Evolutionary conservation across 2,329 filamentous ascomycete genomes (phyloP).

Genomic region (Clarireedia homoeocarpa): DNA sequence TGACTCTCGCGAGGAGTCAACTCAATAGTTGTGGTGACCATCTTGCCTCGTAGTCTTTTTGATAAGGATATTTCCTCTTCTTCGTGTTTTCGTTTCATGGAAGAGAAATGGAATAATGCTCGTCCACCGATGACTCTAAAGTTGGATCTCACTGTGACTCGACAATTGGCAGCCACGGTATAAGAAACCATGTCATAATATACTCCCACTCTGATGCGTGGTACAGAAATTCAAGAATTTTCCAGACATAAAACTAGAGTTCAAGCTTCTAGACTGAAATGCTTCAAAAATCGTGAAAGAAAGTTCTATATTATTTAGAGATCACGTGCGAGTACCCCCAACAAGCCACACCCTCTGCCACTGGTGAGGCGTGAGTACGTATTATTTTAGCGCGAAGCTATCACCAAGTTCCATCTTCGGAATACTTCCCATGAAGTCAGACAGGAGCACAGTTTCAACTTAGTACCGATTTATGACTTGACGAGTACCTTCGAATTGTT

Average conservation of each 20-base stretch:
- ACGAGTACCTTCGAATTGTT: background rate
- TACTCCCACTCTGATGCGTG: background rate
- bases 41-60: constrained; percentile 16
- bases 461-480: background rate
- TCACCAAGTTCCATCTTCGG: background rate
- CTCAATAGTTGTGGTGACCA: constrained; percentile 33
- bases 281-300: too few relatives aligned
- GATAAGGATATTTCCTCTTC: constrained; percentile 11
- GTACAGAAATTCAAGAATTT: too few relatives aligned
- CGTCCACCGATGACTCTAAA: constrained; percentile 12
- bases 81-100: constrained; percentile 29
- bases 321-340: background rate
- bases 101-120: constrained; percentile 15
- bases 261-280: too few relatives aligned
- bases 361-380: background rate
- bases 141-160: background rate
- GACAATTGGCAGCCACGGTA: background rate
- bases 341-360: too few relatives aligned
- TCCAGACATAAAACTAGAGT: too few relatives aligned
- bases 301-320: background rate
- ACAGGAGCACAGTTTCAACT: too few relatives aligned
- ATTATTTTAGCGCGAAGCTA: constrained; percentile 8
- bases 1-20: constrained; percentile 66
- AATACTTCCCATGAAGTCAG: background rate
- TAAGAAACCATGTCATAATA: background rate